Base-by-base conservation (phyloP, 1,139 yeast species). In the Nakaseomyces nivariensis region DNA sequence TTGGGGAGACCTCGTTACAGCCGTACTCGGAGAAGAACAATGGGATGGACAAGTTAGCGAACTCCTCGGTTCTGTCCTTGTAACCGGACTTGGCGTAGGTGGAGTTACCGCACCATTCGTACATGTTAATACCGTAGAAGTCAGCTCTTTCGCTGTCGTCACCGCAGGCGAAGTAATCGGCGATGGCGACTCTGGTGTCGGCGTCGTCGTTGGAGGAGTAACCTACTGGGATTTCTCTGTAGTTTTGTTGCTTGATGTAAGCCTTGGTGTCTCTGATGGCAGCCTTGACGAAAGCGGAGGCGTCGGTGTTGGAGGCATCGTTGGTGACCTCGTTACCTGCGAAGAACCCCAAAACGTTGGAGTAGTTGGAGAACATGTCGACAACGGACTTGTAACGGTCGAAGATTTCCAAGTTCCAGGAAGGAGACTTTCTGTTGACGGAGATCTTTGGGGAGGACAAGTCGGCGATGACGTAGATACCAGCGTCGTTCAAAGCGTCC, bases 111-210 rank as follows among this genome's bases (percentile, higher is more conserved):
- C 97, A 89, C 96, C 96, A 89, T 73, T 85, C 94, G 75, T 89
- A 89, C 88, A 85, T 85, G 78, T 89, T 89, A 64, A 88, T 82
- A 73, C 96, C 96, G 67, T 85, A 88, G 74, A 89, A 87, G 69
- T 89, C 96, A 51, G 94, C 94, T 58, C 76, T 75, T 45, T 68
- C 82, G 49, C 75, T 82, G 29, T 67, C 70, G 54, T 74, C 78
- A 67, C 92, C 92, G 72, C 92, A 85, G 44, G 83, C 76, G 61
- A 85, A 84, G 71, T 81, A 85, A 60, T 82, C 85, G 51, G 90
- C 90, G 56, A 84, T 73, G 27, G 77, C 68, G 50, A 78, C 79
- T 72, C 92, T 78, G 53, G 82, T 82, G 43, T 73, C 76, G 38
- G 75, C 68, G 64, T 83, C 90, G 68, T 85, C 92, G 63, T 83